Percentiles rank a stretch among this genome's conserved stretches.
phyloP scores from a whole-genome alignment of 1,139 yeast species.

The Spathaspora sp. region DNA sequence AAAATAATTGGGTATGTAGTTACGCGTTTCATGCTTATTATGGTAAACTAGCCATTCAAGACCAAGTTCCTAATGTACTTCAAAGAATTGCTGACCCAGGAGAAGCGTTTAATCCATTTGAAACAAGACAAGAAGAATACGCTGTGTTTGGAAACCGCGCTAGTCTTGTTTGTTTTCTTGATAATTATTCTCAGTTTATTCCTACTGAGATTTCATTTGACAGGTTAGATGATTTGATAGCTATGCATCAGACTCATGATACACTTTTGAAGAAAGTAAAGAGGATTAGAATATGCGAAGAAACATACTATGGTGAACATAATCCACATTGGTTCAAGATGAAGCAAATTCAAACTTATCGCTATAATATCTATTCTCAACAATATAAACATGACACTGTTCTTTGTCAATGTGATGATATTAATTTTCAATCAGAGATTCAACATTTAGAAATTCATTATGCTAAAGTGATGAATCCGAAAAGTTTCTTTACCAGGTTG shows the following conservation, averaged over 20 bases:
- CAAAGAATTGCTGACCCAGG: background rate
- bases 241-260: background rate
- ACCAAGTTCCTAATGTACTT: background rate
- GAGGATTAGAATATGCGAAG: constrained; percentile 2
- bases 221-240: constrained; percentile 3
- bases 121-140: background rate
- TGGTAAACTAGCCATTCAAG: constrained; percentile 2
- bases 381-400: constrained; percentile 3
- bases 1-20: background rate
- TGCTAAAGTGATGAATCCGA: background rate
- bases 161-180: background rate
- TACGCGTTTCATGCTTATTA: constrained; percentile 2
- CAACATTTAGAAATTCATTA: constrained; percentile 4
- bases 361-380: constrained; percentile 1
- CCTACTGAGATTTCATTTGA: constrained; percentile 4
- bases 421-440: background rate
- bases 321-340: constrained; percentile 1
- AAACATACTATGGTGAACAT: background rate
- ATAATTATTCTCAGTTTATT: background rate
- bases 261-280: background rate
- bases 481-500: background rate
- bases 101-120: background rate
- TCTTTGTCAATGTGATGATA: constrained; percentile 4
- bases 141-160: constrained; percentile 1
- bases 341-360: constrained; percentile 2